Percentiles rank a stretch among this genome's conserved stretches.
Conservation (phyloP, 2,329 filamentous ascomycete genomes). For the Diaporthe citriasiana region DNA sequence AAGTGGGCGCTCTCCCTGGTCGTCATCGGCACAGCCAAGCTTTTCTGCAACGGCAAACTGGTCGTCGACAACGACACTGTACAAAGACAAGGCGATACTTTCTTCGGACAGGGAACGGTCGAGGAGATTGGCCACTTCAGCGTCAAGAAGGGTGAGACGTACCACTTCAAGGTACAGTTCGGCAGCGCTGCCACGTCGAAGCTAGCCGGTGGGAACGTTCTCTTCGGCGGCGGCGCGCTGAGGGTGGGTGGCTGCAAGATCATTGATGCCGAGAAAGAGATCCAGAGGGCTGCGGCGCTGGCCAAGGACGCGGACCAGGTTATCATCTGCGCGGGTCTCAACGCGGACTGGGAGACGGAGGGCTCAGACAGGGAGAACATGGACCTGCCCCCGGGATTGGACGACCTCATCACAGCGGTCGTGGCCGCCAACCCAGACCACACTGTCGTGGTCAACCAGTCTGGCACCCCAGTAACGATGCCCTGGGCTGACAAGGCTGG, state of each 20-base stretch:
- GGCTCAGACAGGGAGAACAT: slow-evolving; percentile 84
- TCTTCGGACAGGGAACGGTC: slow-evolving; percentile 70
- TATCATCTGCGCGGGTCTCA: slow-evolving; percentile 82
- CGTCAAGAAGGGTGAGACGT: slow-evolving; percentile 66
- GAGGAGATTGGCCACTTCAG: slow-evolving; percentile 68
- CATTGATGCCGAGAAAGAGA: slow-evolving; percentile 70
- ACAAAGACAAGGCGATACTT: slow-evolving; percentile 69
- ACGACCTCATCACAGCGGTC: slow-evolving; percentile 77
- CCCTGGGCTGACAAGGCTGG: slow-evolving; percentile 72
- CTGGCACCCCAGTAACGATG: slow-evolving; percentile 81
- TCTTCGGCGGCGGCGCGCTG: slow-evolving; percentile 72
- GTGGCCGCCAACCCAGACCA: slow-evolving; percentile 73
- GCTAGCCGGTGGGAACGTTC: slow-evolving; percentile 61
- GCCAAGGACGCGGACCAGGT: slow-evolving; percentile 82
- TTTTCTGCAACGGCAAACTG: slow-evolving; percentile 73
- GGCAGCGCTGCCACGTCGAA: slow-evolving; percentile 65
- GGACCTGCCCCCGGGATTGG: slow-evolving; percentile 80
- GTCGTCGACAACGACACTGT: slow-evolving; percentile 77
- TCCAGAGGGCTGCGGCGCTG: slow-evolving; percentile 75
- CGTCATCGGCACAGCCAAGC: slow-evolving; percentile 75
- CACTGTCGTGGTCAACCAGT: slow-evolving; percentile 81
- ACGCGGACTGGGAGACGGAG: slow-evolving; percentile 86
- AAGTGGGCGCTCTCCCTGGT: slow-evolving; percentile 76
- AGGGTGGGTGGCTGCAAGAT: slow-evolving; percentile 73
- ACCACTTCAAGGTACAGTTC: slow-evolving; percentile 68